A percentile compares a stretch with the other conserved stretches of the same genome.
phyloP scores from a whole-genome alignment of 164 flowering plant genomes.

The Litsea cubeba region DNA sequence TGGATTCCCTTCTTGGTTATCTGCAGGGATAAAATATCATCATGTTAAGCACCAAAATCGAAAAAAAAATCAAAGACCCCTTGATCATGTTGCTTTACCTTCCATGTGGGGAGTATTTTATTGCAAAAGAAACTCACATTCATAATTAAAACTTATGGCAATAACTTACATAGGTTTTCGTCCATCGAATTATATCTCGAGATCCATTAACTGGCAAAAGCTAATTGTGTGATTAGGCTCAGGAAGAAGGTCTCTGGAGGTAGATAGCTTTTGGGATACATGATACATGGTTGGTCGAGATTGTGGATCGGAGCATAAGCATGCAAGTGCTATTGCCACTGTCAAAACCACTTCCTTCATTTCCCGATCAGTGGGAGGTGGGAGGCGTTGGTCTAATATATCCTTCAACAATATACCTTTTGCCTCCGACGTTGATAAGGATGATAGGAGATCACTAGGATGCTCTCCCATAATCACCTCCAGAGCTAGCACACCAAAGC shows the following conservation, averaged over 20 bases:
- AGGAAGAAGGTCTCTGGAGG: background rate
- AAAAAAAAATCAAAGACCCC: no score
- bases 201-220: background rate
- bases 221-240: background rate
- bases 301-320: constrained; percentile 11
- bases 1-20: no score
- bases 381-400: constrained; percentile 5
- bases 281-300: constrained; percentile 12
- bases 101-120: no score
- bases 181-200: background rate
- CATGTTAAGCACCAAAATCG: no score
- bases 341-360: background rate
- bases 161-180: background rate
- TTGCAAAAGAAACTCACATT: no score
- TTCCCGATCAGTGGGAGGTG: background rate
- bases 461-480: constrained; percentile 10
- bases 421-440: background rate
- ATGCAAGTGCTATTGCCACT: constrained; percentile 5
- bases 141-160: no score
- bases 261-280: constrained; percentile 7
- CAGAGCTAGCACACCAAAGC: constrained; percentile 6
- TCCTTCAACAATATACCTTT: background rate
- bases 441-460: constrained; percentile 7
- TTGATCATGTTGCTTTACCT: no score
- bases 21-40: no score